Percentiles rank a stretch among this genome's conserved stretches.
These are phyloP conservation scores for Coemansia sp. DNA, from an alignment of 192 early-diverging fungal genomes.

Conservation along the genomic window DNA sequence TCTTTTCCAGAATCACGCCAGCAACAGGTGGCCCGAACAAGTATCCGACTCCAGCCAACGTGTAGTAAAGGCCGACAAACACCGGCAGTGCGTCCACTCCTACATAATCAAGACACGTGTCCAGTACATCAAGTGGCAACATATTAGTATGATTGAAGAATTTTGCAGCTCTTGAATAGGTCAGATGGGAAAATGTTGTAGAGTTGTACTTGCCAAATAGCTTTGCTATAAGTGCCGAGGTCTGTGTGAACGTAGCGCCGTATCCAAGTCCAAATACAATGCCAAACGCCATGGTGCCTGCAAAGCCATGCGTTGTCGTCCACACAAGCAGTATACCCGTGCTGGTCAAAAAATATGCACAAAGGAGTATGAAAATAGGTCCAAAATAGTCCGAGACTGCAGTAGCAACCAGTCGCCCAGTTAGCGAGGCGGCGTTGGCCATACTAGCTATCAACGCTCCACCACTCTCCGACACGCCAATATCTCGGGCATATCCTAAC, in stretches of 20 bases:
- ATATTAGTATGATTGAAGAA: background rate
- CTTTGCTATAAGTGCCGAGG: conserved; percentile 48
- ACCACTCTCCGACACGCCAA: conserved; percentile 32
- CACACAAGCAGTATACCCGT: conserved; percentile 42
- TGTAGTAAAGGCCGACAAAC: conserved; percentile 52
- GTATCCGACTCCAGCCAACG: conserved; percentile 46
- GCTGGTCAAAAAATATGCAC: conserved; percentile 37
- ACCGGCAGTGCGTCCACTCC: conserved; percentile 51
- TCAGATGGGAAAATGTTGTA: background rate
- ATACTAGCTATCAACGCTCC: conserved; percentile 48
- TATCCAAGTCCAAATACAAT: conserved; percentile 55
- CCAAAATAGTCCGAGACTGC: conserved; percentile 44
- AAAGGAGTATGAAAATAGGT: conserved; percentile 27
- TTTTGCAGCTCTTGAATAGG: background rate
- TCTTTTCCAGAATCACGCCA: conserved; percentile 48
- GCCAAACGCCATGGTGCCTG: conserved; percentile 56
- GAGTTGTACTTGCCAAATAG: conserved; percentile 46
- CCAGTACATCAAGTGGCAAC: background rate
- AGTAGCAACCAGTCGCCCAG: conserved; percentile 33
- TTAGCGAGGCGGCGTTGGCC: conserved; percentile 46
- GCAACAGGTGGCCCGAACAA: conserved; percentile 53
- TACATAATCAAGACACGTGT: conserved; percentile 18
- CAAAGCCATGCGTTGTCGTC: conserved; percentile 39
- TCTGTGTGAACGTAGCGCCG: conserved; percentile 55
- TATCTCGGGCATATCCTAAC: conserved; percentile 41